Evolutionary conservation across 441 rosid genomes (phyloP).

Genomic region (Erysimum pusillum): DNA sequence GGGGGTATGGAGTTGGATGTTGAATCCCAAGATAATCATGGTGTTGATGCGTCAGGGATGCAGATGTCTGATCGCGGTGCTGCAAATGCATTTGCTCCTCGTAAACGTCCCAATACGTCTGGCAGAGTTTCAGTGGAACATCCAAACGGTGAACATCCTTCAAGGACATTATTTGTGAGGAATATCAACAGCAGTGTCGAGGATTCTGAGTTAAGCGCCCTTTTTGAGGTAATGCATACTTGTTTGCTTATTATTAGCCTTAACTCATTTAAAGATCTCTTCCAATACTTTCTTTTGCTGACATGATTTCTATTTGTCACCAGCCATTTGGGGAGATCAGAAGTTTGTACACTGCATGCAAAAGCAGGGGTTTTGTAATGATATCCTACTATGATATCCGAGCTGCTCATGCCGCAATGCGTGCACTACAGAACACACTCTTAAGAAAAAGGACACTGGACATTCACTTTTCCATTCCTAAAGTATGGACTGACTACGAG

Average conservation of each 20-base stretch:
- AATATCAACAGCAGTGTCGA: conserved; percentile 90
- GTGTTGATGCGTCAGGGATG: conserved; percentile 56
- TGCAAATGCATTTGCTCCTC: conserved; percentile 57
- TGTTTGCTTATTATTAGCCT: not conserved
- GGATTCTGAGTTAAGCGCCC: conserved; percentile 77
- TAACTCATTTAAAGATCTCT: not conserved
- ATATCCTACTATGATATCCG: conserved; percentile 91
- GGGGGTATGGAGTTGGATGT: conserved; percentile 88
- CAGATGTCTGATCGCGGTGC: conserved; percentile 61
- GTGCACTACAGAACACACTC: conserved; percentile 83
- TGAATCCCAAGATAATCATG: conserved; percentile 63
- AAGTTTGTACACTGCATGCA: conserved; percentile 87
- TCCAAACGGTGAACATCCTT: conserved; percentile 93
- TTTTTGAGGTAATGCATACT: conserved; percentile 70
- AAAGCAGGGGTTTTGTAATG: conserved; percentile 95
- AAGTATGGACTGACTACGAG: conserved; percentile 53
- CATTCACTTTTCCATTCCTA: conserved; percentile 92
- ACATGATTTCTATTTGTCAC: conserved; percentile 42
- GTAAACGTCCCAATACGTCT: conserved; percentile 59
- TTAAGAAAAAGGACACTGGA: conserved; percentile 84
- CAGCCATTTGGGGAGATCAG: conserved; percentile 93
- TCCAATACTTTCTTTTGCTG: conserved; percentile 22
- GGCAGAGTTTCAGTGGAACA: conserved; percentile 83
- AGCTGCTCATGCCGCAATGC: conserved; percentile 90
- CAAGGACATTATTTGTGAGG: conserved; percentile 86